Evolutionary conservation across 1,139 yeast species (phyloP), one percentile per base, ranked within the genome.

Genomic region (Magnusiomyces paraingens): DNA sequence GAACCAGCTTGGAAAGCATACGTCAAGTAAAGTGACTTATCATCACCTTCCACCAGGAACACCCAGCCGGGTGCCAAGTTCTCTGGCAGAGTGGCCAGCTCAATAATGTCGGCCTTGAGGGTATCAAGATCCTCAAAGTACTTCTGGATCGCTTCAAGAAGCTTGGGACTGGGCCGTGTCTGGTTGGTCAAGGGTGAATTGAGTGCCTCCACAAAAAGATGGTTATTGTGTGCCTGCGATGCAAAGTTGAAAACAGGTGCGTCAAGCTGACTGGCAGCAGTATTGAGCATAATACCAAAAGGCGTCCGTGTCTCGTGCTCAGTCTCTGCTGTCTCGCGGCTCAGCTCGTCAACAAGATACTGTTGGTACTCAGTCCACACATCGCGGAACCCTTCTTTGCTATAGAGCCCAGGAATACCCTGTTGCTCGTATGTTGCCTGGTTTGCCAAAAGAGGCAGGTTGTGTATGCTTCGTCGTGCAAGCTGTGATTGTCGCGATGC

Each of bases 171-270:
- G 21, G 77, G 76, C 55, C 62, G 64, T 15, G 71, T 65, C 8
- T 56, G 59, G 52, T 63, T 62, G 21, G 57, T 56, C n/a, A 26
- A 20, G 21, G 42, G 18, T 5, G 55, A 50, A 21, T 61, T 58
- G 56, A 91, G 76, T 64, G 87, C 86, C 67, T 86, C 83, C 67
- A 90, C 82, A 64, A 86, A 89, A 56, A 93, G 77, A 71, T 93
- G 99, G 73, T 93, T 93, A 73, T 90, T 91, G 72, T 87, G 95
- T 1, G 91, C 84, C 68, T 87, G 96, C 3, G 96, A 86, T 12
- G 99, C 97, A 66, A 78, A 81, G 72, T 90, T 94, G 76, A 85
- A 91, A 14, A 86, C 73, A 56, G 82, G 81, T 44, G 91, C 85
- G 63, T 81, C 81, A 44, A 83, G 81, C 38, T 87, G 77, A 61